phyloP scores from a whole-genome alignment of 495 filamentous ascomycete species.

The Aspergillus incahuasiensis region DNA sequence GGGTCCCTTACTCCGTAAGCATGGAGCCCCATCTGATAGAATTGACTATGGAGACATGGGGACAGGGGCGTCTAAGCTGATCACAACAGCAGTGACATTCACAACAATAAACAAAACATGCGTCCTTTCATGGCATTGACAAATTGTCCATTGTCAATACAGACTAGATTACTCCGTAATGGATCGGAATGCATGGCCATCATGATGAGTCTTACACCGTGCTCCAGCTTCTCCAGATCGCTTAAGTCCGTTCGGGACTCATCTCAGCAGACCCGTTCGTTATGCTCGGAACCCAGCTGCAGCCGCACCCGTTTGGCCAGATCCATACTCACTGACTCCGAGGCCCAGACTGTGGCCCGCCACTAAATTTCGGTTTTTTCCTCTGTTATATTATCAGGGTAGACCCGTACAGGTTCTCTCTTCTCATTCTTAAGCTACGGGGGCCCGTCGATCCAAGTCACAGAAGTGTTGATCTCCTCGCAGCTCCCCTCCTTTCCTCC shows the following conservation, averaged over 20 bases:
- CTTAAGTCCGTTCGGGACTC: neutral
- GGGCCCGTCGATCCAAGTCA: neutral
- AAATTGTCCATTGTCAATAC: neutral
- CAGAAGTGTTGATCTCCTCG: neutral
- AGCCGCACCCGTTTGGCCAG: slow-evolving; percentile 16
- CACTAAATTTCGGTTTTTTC: slow-evolving; percentile 6
- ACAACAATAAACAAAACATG: too few species aligned
- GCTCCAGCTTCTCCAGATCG: neutral
- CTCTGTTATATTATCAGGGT: neutral
- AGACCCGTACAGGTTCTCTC: neutral
- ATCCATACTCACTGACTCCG: neutral
- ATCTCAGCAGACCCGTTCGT: neutral
- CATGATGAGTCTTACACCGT: neutral
- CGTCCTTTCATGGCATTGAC: too few species aligned
- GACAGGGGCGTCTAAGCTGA: neutral
- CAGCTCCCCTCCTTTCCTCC: neutral
- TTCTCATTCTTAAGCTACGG: slow-evolving; percentile 4
- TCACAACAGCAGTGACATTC: neutral
- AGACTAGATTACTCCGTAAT: neutral
- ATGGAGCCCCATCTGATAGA: neutral
- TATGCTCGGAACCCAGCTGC: slow-evolving; percentile 10
- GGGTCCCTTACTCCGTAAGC: neutral
- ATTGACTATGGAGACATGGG: neutral
- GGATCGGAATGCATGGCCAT: neutral
- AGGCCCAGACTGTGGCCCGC: slow-evolving; percentile 10